Evolutionary conservation across 129 eudicot species (phyloP).

Genomic region (Flaveria sonorensis): DNA sequence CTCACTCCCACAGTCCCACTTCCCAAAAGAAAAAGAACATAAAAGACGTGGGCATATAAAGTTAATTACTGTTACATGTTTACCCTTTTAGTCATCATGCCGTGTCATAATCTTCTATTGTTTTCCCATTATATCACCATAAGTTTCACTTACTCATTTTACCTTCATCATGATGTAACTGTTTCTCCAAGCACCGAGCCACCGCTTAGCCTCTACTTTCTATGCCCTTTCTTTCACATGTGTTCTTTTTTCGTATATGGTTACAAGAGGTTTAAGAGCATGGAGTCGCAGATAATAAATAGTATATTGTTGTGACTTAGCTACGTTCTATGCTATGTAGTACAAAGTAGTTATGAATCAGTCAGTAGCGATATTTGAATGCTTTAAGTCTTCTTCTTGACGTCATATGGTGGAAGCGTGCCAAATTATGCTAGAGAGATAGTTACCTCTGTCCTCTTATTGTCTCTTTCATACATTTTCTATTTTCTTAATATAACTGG

Average conservation of each 20-base stretch:
- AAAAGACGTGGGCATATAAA: too few relatives aligned
- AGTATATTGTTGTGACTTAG: not conserved
- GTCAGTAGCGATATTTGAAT: conserved; percentile 5
- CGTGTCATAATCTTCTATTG: not conserved
- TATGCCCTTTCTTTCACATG: not conserved
- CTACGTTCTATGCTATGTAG: not conserved
- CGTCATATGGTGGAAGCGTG: not conserved
- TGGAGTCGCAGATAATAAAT: not conserved
- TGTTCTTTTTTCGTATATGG: not conserved
- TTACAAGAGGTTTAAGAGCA: conserved; percentile 15
- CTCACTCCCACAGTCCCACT: too few relatives aligned
- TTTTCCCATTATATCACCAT: not conserved
- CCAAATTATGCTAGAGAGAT: conserved; percentile 6
- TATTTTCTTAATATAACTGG: conserved; percentile 40
- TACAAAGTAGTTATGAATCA: not conserved
- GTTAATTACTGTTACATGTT: too few relatives aligned
- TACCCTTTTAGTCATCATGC: too few relatives aligned
- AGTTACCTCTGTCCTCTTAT: not conserved
- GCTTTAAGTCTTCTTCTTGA: not conserved
- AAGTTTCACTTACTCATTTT: not conserved
- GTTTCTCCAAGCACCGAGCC: not conserved
- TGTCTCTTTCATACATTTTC: not conserved
- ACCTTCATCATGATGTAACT: not conserved
- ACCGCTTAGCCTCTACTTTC: not conserved
- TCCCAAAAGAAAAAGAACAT: too few relatives aligned